These are phyloP conservation scores for Colletotrichum sp. DNA, from an alignment of 2,329 filamentous ascomycete species.

Conservation along the genomic window DNA sequence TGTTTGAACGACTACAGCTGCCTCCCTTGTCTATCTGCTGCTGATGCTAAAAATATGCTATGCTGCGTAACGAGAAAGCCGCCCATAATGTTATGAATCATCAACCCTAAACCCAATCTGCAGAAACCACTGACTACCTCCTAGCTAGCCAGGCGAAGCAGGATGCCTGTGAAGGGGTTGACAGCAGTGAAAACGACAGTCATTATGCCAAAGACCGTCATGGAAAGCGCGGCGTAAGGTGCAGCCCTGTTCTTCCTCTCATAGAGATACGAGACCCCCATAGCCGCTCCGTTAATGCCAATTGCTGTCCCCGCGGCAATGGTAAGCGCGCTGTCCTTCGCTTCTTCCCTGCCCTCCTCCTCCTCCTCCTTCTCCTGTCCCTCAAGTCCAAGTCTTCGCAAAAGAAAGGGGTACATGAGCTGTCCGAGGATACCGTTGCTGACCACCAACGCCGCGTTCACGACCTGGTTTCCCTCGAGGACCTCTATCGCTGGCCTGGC, in stretches of 20 bases:
- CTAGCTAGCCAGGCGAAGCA: slow-evolving; percentile 29
- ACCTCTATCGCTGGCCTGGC: slow-evolving; percentile 50
- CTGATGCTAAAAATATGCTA: not conserved
- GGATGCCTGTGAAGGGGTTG: slow-evolving; percentile 42
- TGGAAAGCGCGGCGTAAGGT: slow-evolving; percentile 60
- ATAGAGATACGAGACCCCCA: slow-evolving; percentile 63
- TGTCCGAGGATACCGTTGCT: slow-evolving; percentile 53
- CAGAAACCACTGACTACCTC: not conserved
- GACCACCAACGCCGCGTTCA: slow-evolving; percentile 56
- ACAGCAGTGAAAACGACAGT: slow-evolving; percentile 59
- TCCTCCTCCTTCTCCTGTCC: not conserved
- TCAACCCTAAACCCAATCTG: not conserved
- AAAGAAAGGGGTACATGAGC: slow-evolving; percentile 38
- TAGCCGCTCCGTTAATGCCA: slow-evolving; percentile 63
- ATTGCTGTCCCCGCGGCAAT: slow-evolving; percentile 57
- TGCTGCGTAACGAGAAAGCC: not conserved
- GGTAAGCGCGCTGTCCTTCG: slow-evolving; percentile 30
- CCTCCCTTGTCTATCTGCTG: not conserved
- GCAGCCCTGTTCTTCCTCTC: slow-evolving; percentile 56
- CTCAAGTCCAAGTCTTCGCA: slow-evolving; percentile 32
- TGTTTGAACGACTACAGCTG: not conserved
- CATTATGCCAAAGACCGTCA: slow-evolving; percentile 61
- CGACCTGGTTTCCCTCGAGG: slow-evolving; percentile 47
- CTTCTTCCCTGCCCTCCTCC: not conserved
- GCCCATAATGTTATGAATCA: not conserved